Base-by-base conservation (phyloP, 345 rosid species). In the Odontarrhena argentea region DNA sequence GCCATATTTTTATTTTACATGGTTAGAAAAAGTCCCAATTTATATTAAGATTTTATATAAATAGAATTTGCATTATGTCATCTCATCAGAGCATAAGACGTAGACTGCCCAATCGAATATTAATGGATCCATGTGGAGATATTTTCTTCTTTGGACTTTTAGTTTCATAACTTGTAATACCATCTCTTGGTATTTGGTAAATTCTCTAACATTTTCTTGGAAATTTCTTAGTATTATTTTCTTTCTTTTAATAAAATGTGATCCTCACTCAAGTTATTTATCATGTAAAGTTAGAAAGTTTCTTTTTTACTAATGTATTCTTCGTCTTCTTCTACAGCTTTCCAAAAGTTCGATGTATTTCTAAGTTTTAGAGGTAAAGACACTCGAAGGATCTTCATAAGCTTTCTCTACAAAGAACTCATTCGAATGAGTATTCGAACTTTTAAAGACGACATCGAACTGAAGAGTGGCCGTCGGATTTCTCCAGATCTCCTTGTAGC, bases 351-450 rank as follows among this genome's bases (percentile, higher is more conserved):
- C 15, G 69, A 55, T 10, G 75, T 63, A 8, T 71, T 71, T 34
- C 55, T 71, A 0, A 71, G 69, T 64, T 71, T 71, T 41, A 71
- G 75, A 62, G 75, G 75, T 37, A 42, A 62, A 1, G 75, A 71
- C 75, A 71, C 64, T 5, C 69, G 75, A 2, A 35, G 61, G 5
- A 47, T 9, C 6, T 52, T 71, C 30, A 14, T 63, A 2, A 71
- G 75, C 24, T 65, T 62, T 12, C 69, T 71, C 38, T 36, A 63
- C 26, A 45, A 6, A 18, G 69, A 56, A 43, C 18, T 63, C 5
- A 9, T 35, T 12, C 64, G 57, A 15, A 13, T 54, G 34, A 13
- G 65, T 3, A 28, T 71, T 45, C 26, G 45, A 43, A 36, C 69
- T 9, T 63, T 63, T 64, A 71, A 53, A 36, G 75, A 71, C 55